Evolutionary conservation across 768 basidiomycete genomes (phyloP).

Genomic region (Austroboletus eburneus): DNA sequence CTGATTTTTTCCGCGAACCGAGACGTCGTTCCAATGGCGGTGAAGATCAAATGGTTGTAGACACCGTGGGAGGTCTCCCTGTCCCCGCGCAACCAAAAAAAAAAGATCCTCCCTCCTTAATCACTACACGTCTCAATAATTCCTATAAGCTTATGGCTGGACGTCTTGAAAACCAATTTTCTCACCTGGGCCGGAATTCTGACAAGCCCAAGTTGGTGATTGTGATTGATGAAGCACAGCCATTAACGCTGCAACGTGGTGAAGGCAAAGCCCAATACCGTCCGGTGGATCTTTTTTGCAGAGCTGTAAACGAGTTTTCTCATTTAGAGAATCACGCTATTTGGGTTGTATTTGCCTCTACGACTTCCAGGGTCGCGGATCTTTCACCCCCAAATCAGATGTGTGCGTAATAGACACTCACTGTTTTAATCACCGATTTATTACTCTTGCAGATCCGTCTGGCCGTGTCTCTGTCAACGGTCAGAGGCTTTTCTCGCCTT

Average conservation of each 20-base stretch:
- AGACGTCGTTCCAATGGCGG: no score
- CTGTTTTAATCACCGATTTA: neutral
- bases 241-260: neutral
- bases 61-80: no score
- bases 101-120: neutral
- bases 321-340: neutral
- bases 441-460: neutral
- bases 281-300: neutral
- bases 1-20: no score
- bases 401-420: neutral
- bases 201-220: neutral
- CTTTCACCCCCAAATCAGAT: neutral
- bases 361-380: neutral
- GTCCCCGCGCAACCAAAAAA: neutral
- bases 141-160: neutral
- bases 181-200: neutral
- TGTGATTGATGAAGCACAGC: neutral
- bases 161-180: neutral
- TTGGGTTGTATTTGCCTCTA: neutral
- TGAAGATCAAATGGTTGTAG: no score
- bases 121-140: neutral
- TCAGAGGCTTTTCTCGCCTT: neutral
- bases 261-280: neutral
- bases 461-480: neutral
- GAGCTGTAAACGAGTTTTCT: neutral